Evolutionary conservation across 2,329 filamentous ascomycete species (phyloP).

Genomic region (Fusarium sp.): DNA sequence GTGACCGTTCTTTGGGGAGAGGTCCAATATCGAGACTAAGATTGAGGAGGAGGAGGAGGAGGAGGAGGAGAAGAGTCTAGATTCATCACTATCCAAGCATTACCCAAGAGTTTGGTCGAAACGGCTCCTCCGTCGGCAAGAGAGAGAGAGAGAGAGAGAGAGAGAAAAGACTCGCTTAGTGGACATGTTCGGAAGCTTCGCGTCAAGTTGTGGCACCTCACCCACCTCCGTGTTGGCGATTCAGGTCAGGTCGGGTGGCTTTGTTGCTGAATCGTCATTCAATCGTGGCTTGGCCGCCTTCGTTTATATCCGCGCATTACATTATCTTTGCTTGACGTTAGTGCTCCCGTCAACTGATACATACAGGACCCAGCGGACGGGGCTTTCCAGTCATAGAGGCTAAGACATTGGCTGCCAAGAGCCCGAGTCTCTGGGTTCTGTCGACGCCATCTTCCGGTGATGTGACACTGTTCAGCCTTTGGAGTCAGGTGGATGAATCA

Average conservation of each 20-base stretch:
- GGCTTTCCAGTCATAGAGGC: background rate
- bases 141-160: background rate
- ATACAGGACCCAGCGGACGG: background rate
- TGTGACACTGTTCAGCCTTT: background rate
- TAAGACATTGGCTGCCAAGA: background rate
- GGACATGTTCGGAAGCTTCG: background rate
- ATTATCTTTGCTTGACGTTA: background rate
- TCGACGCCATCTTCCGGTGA: background rate
- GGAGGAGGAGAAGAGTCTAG: background rate
- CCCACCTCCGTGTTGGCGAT: background rate
- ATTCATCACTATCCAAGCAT: background rate
- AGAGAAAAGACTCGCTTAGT: background rate
- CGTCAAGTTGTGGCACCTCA: background rate
- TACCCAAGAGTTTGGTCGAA: background rate
- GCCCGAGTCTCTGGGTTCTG: background rate
- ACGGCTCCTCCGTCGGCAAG: background rate
- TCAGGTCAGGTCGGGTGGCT: background rate
- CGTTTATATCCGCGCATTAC: slow-evolving; percentile 3
- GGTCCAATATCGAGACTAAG: background rate
- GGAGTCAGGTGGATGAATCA: background rate
- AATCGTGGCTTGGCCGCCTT: slow-evolving; percentile 4
- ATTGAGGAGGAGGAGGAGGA: background rate
- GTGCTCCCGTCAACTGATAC: background rate
- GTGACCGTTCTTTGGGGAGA: background rate
- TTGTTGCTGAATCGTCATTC: slow-evolving; percentile 2